Base-by-base conservation (phyloP, 2,329 filamentous ascomycete genomes). In the Coniochaeta sp. region DNA sequence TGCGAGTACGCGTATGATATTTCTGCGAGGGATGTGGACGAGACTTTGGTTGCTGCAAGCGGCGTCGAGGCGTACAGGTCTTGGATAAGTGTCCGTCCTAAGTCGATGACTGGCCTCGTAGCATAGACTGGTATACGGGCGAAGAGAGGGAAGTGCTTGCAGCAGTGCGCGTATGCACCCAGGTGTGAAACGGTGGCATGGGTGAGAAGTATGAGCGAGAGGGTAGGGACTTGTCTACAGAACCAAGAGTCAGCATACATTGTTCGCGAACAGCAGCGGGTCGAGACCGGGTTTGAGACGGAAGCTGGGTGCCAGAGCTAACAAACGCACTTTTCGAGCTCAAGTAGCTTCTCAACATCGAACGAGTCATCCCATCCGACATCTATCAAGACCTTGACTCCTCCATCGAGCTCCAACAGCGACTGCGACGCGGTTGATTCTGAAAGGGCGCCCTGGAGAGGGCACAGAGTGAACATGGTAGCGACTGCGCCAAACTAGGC, bases 361-460 rank as follows among this genome's bases (percentile, higher is more conserved):
- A 99, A 98, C 2, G 84, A 84, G 72, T 96, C 91, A 72, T 98
- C 93, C 95, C 95, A 99, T 62, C 95, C 95, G 52, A 97, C 88
- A 71, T 97, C 93, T 40, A 99, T 86, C 59, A 99, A 83, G 58
- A 99, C 86, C 74, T 98, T 98, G 76, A 99, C 89, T 61, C 93
- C 95, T 65, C 93, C 93, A 77, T 99, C 95, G 60, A 99, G 89
- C 78, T 98, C 93, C 55, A 99, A 80, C 38, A 99, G 85, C n/a
- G 95, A 98, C 73, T 97, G 92, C 64, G 92, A 96, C 50, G 93
- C 93, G 61, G 87, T 81, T 55, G 91, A 95, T 65, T 89, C 85
- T 58, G 91, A 93, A 70, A 96, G 91, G 62, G 95, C 93, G 72
- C 95, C 95, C 67, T 96, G 88, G 61, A 99, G 81, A 55, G 95